Evolutionary conservation across 2,329 filamentous ascomycete genomes (phyloP).

Genomic region (Sporothrix dimorphospora): DNA sequence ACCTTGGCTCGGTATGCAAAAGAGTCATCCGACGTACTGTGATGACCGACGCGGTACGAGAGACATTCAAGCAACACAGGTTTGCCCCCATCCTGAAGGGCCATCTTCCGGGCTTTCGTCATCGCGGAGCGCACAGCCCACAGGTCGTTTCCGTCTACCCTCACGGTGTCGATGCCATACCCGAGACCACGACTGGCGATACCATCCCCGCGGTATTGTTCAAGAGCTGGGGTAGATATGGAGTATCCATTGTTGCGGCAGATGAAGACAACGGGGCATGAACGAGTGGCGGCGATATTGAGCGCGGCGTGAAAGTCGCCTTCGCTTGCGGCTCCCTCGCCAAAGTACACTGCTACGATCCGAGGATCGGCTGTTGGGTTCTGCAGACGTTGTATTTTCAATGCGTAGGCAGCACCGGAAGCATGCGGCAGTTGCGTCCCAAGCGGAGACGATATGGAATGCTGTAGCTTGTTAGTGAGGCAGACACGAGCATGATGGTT

Average conservation of each 20-base stretch:
- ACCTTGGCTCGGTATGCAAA: conserved; percentile 93
- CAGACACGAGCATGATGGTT: neutral
- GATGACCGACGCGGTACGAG: conserved; percentile 95
- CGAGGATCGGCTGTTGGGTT: conserved; percentile 63
- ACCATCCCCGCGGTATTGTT: conserved; percentile 81
- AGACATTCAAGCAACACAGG: conserved; percentile 92
- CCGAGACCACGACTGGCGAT: conserved; percentile 77
- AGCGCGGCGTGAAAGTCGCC: conserved; percentile 82
- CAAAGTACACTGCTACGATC: conserved; percentile 77
- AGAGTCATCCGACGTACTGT: conserved; percentile 95
- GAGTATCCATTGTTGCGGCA: conserved; percentile 85
- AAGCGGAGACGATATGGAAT: conserved; percentile 76
- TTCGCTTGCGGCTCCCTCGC: conserved; percentile 79
- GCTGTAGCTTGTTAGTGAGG: conserved; percentile 45
- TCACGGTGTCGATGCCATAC: conserved; percentile 82
- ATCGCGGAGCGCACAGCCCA: conserved; percentile 76
- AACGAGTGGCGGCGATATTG: conserved; percentile 78
- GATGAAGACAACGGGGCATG: conserved; percentile 76
- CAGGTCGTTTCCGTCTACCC: conserved; percentile 82
- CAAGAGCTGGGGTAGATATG: conserved; percentile 76
- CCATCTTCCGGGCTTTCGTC: conserved; percentile 71
- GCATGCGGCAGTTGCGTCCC: conserved; percentile 82
- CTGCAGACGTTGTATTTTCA: conserved; percentile 71
- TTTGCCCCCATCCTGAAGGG: conserved; percentile 76
- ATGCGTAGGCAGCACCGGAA: conserved; percentile 74